Conservation (phyloP, 2,329 filamentous ascomycete species). For the Penicillium expansum region DNA sequence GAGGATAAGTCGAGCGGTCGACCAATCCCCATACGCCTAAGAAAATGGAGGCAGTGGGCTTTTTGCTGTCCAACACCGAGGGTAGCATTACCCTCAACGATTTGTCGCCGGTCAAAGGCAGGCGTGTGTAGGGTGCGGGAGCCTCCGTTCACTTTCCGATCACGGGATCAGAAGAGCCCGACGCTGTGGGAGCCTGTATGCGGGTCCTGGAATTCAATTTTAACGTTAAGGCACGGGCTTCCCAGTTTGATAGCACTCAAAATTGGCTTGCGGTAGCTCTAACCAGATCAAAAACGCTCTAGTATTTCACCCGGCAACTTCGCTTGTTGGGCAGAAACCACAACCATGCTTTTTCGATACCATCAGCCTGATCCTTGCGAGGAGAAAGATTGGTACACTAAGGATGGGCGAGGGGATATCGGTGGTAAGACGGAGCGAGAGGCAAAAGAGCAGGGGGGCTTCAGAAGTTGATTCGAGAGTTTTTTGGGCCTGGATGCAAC, state of each 20-base stretch:
- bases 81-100: constrained; percentile 24
- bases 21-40: constrained; percentile 28
- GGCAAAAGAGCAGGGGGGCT: constrained; percentile 26
- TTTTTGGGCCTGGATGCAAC: constrained; percentile 17
- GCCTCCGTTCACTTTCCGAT: constrained; percentile 35
- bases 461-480: constrained; percentile 30
- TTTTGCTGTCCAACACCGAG: constrained; percentile 28
- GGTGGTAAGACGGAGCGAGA: constrained; percentile 26
- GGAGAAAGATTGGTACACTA: constrained; percentile 25
- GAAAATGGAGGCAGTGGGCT: constrained; percentile 19
- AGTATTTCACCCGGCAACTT: constrained; percentile 11
- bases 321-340: constrained; percentile 25
- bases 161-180: constrained; percentile 42
- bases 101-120: constrained; percentile 33
- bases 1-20: constrained; percentile 20
- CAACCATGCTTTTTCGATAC: constrained; percentile 14
- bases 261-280: constrained; percentile 7
- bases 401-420: constrained; percentile 18
- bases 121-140: constrained; percentile 34
- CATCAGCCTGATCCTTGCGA: constrained; percentile 28
- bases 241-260: constrained; percentile 6
- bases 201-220: constrained; percentile 41
- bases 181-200: constrained; percentile 36
- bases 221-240: constrained; percentile 33
- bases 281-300: constrained; percentile 1